phyloP scores from a whole-genome alignment of 108 stramenopile genomes.

The Skeletonema potamos region DNA sequence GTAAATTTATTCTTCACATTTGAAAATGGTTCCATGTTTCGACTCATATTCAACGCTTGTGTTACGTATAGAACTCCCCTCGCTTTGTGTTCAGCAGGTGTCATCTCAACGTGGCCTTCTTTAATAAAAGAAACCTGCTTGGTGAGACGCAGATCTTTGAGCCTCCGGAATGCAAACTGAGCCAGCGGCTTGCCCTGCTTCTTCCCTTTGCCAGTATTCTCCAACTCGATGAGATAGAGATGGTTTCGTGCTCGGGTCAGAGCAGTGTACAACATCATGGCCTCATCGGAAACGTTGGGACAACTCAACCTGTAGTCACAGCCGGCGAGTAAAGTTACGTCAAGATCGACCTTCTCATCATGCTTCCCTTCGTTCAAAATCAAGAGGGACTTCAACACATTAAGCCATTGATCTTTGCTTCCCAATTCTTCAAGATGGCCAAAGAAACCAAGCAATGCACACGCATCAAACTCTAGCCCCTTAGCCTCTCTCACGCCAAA shows the following conservation, averaged over 20 bases:
- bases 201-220: background rate
- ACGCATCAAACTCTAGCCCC: constrained; percentile 23
- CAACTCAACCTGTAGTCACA: constrained; percentile 12
- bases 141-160: constrained; percentile 5
- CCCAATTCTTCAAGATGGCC: constrained; percentile 3
- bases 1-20: background rate
- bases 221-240: constrained; percentile 17
- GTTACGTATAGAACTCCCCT: constrained; percentile 11
- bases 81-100: constrained; percentile 16
- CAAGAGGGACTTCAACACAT: constrained; percentile 7
- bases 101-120: constrained; percentile 15
- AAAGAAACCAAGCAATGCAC: constrained; percentile 12
- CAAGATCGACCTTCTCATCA: background rate
- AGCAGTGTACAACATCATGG: constrained; percentile 24
- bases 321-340: background rate
- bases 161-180: constrained; percentile 5
- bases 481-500: constrained; percentile 22
- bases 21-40: constrained; percentile 9
- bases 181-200: background rate
- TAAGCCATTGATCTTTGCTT: constrained; percentile 3
- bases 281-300: constrained; percentile 14
- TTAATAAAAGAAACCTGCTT: constrained; percentile 7
- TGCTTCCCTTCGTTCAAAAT: too few relatives aligned
- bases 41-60: constrained; percentile 11
- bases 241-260: constrained; percentile 19